phyloP scores from a whole-genome alignment of 2,329 filamentous ascomycete species.

The Xylariales sp. region DNA sequence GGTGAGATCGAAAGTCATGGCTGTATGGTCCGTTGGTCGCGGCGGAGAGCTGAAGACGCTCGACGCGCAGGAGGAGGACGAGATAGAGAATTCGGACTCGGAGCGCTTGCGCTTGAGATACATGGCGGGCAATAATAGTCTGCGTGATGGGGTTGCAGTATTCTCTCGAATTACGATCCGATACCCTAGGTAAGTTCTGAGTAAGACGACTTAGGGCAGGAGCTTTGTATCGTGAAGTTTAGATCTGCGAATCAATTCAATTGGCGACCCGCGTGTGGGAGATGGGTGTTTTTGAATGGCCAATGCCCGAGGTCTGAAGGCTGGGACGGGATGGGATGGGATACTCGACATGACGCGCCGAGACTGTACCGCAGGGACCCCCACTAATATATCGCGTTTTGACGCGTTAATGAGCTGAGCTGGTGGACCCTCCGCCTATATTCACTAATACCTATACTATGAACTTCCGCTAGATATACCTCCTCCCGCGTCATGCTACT shows the following conservation, averaged over 20 bases:
- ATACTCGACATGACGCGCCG: no score
- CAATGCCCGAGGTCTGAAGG: not conserved
- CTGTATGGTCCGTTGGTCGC: conserved; percentile 21
- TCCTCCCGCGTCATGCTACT: no score
- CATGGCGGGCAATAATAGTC: not conserved
- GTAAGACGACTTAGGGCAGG: not conserved
- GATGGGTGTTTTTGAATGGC: not conserved
- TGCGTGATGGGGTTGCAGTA: not conserved
- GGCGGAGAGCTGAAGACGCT: conserved; percentile 38
- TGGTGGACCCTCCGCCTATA: no score
- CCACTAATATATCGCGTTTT: no score
- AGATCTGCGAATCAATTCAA: not conserved
- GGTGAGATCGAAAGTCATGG: conserved; percentile 27
- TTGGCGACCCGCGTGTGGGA: not conserved
- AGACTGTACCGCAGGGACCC: no score
- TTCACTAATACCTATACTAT: no score
- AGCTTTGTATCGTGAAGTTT: not conserved
- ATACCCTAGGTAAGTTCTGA: not conserved
- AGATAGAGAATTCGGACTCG: conserved; percentile 49
- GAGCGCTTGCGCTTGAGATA: conserved; percentile 61
- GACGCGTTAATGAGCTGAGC: no score
- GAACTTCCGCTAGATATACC: no score
- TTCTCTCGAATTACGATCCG: not conserved
- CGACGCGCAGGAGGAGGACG: conserved; percentile 34
- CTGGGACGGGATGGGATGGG: no score